phyloP scores from a whole-genome alignment of 805 yeast species.

The Nakazawaea laoshanensis region DNA sequence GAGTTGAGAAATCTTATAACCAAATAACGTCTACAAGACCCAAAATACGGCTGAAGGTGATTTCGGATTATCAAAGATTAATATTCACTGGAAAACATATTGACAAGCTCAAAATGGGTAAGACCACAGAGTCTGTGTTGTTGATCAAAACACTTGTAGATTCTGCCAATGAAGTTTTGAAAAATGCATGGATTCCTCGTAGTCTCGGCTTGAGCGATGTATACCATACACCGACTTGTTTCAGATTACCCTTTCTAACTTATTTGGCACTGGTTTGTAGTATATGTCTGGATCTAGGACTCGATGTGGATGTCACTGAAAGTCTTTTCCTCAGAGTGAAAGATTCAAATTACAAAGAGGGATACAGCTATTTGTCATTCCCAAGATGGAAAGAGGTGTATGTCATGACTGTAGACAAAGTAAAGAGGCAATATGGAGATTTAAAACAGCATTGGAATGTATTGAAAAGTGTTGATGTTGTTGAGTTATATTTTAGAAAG shows the following conservation, averaged over 20 bases:
- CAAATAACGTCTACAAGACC: too few species aligned
- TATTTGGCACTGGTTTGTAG: slow-evolving; percentile 2
- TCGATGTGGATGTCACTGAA: slow-evolving; percentile 1
- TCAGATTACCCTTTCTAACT: background rate
- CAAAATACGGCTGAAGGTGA: background rate
- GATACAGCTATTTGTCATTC: slow-evolving; percentile 4
- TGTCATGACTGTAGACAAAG: too few species aligned
- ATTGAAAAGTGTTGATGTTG: too few species aligned
- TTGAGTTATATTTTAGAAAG: too few species aligned
- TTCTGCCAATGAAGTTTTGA: too few species aligned
- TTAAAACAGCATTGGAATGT: too few species aligned
- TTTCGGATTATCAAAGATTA: slow-evolving; percentile 2
- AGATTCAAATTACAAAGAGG: slow-evolving; percentile 4
- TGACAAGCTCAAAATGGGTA: background rate
- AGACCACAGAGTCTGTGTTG: slow-evolving; percentile 4
- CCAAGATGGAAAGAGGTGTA: background rate
- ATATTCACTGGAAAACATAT: slow-evolving; percentile 4
- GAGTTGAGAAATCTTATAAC: too few species aligned
- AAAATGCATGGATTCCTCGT: too few species aligned
- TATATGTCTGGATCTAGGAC: slow-evolving; percentile 7
- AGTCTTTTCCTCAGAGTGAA: background rate
- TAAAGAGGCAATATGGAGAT: too few species aligned
- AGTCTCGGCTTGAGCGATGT: too few species aligned
- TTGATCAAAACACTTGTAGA: slow-evolving; percentile 3
- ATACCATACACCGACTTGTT: too few species aligned